Conservation (phyloP, 495 filamentous ascomycete genomes). For the Trichoderma asperelloides region DNA sequence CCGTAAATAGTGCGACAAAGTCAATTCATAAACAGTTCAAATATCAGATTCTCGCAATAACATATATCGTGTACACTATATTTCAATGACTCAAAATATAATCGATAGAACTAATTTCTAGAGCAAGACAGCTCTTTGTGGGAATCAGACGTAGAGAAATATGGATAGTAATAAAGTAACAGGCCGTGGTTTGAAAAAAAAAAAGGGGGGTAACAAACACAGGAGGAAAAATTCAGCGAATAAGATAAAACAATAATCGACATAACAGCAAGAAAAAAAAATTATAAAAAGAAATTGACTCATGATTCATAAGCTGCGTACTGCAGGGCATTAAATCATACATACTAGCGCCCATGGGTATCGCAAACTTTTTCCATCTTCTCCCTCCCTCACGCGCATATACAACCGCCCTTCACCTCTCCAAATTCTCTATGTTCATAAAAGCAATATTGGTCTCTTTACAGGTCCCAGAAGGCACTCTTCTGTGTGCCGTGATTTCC, state of each 20-base stretch:
- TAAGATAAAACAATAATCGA: constrained; percentile 6
- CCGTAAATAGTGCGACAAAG: too few relatives aligned
- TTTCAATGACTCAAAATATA: too few relatives aligned
- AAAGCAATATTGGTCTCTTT: constrained; percentile 12
- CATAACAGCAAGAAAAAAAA: constrained; percentile 12
- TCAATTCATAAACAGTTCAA: too few relatives aligned
- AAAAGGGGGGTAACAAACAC: background rate
- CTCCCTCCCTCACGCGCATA: constrained; percentile 10
- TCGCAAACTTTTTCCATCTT: constrained; percentile 7
- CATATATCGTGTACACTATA: too few relatives aligned
- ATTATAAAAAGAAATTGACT: constrained; percentile 16
- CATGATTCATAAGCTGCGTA: constrained; percentile 26
- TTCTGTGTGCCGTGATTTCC: constrained; percentile 24
- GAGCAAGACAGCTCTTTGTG: too few relatives aligned
- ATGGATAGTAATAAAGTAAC: too few relatives aligned
- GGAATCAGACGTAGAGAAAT: too few relatives aligned
- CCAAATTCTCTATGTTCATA: background rate
- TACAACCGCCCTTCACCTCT: background rate
- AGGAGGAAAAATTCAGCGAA: background rate
- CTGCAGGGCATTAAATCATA: constrained; percentile 19
- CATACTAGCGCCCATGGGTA: constrained; percentile 14
- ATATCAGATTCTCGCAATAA: too few relatives aligned
- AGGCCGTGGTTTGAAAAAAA: too few relatives aligned
- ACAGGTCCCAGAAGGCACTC: constrained; percentile 49
- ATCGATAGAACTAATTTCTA: too few relatives aligned